Evolutionary conservation across 2,329 filamentous ascomycete genomes (phyloP).

Genomic region (Dendrostoma leiphaemia): DNA sequence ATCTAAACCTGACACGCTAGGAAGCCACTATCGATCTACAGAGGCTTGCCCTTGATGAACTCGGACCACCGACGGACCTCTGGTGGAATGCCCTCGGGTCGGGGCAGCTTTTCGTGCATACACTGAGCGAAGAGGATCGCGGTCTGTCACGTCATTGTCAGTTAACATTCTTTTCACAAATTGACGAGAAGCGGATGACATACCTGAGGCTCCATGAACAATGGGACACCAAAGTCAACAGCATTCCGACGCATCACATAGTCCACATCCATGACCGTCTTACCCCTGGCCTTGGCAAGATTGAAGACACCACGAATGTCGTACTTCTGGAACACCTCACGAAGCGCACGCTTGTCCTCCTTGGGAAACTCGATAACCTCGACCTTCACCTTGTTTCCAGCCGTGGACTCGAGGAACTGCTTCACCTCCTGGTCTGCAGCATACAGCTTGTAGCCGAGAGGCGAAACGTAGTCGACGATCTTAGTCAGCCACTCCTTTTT

Average conservation of each 20-base stretch:
- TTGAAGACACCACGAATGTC: slow-evolving; percentile 97
- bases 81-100: slow-evolving; percentile 79
- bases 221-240: slow-evolving; percentile 94
- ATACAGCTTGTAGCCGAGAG: slow-evolving; percentile 92
- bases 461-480: slow-evolving; percentile 83
- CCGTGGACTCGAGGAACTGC: slow-evolving; percentile 70
- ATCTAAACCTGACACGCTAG: slow-evolving; percentile 1
- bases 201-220: slow-evolving; percentile 99
- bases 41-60: slow-evolving; percentile 83
- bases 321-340: slow-evolving; percentile 95
- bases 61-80: slow-evolving; percentile 96
- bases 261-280: slow-evolving; percentile 85
- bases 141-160: slow-evolving; percentile 58
- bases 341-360: slow-evolving; percentile 89
- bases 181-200: slow-evolving; percentile 30
- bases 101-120: slow-evolving; percentile 94
- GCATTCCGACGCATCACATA: slow-evolving; percentile 99
- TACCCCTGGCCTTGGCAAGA: slow-evolving; percentile 78
- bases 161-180: slow-evolving; percentile 16
- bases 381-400: slow-evolving; percentile 67
- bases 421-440: slow-evolving; percentile 82
- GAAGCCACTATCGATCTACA: slow-evolving; percentile 47
- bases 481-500: slow-evolving; percentile 68
- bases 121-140: slow-evolving; percentile 94
- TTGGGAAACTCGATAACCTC: slow-evolving; percentile 97